Conservation (phyloP, 257 asterid species). For the Nicotiana sylvestris region DNA sequence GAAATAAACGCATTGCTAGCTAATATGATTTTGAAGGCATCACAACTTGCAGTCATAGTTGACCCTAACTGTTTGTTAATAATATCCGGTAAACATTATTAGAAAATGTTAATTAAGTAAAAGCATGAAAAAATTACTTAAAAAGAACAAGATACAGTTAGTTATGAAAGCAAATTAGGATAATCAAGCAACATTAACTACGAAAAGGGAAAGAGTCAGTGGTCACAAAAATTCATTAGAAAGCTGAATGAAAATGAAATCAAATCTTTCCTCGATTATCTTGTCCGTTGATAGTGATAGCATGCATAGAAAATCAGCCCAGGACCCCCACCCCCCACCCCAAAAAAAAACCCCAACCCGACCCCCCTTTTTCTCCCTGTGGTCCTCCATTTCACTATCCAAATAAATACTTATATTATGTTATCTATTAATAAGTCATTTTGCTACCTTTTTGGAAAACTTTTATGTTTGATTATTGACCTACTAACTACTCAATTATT, state of each 20-base stretch:
- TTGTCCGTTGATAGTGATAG: conserved; percentile 47
- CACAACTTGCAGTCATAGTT: background rate
- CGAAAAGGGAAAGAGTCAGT: background rate
- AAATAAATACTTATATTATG: conserved; percentile 6
- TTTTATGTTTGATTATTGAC: background rate
- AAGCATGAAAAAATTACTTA: background rate
- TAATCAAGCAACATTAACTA: background rate
- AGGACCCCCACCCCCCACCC: background rate
- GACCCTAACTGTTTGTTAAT: background rate
- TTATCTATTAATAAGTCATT: background rate
- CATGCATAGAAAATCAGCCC: conserved; percentile 26
- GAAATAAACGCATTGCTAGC: background rate
- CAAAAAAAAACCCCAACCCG: background rate
- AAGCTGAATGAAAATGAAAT: conserved; percentile 39
- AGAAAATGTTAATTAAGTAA: background rate
- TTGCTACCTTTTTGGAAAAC: background rate
- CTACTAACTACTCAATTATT: background rate
- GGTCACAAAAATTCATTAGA: conserved; percentile 4
- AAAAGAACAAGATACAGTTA: background rate
- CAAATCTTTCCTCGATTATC: conserved; percentile 54
- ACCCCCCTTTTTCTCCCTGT: background rate
- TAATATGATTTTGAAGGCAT: background rate
- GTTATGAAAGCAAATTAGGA: background rate
- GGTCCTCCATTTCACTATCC: conserved; percentile 27
- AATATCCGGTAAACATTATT: background rate